phyloP scores from a whole-genome alignment of 192 early-diverging fungal species.

The Phycomyces nitens region DNA sequence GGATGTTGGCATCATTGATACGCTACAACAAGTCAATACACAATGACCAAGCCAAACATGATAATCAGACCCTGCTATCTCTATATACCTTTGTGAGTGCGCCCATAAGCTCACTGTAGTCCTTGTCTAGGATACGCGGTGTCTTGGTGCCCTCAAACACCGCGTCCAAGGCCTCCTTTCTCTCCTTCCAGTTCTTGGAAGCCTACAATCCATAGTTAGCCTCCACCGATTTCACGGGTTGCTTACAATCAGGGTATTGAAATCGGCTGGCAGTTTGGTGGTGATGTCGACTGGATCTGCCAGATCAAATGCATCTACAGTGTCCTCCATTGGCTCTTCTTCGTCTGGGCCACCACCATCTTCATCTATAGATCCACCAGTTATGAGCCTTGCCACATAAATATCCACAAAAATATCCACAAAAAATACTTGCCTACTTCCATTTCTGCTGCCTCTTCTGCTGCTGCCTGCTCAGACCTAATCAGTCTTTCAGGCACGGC shows the following conservation, averaged over 20 bases:
- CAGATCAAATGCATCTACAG: constrained; percentile 76
- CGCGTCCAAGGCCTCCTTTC: constrained; percentile 85
- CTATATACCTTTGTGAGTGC: constrained; percentile 87
- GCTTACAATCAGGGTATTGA: constrained; percentile 65
- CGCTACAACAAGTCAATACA: constrained; percentile 36
- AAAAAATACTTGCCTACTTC: constrained; percentile 12
- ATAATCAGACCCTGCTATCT: too few species aligned
- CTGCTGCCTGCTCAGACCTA: constrained; percentile 72
- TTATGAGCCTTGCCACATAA: background rate
- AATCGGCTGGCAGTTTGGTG: constrained; percentile 79
- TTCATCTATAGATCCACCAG: constrained; percentile 7
- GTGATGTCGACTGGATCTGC: constrained; percentile 90
- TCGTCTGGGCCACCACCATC: constrained; percentile 34
- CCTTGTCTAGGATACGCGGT: constrained; percentile 71
- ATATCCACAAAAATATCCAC: background rate
- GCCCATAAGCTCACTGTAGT: constrained; percentile 79
- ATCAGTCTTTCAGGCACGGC: constrained; percentile 67
- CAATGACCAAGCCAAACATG: background rate
- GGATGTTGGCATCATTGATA: constrained; percentile 84
- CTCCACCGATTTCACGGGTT: too few species aligned
- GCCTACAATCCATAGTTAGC: constrained; percentile 35
- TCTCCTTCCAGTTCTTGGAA: constrained; percentile 94
- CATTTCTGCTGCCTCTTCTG: constrained; percentile 39
- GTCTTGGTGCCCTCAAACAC: constrained; percentile 66
- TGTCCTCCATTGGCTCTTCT: constrained; percentile 55